Evolutionary conservation across 768 basidiomycete species (phyloP).

Genomic region (Clathrus columnatus): DNA sequence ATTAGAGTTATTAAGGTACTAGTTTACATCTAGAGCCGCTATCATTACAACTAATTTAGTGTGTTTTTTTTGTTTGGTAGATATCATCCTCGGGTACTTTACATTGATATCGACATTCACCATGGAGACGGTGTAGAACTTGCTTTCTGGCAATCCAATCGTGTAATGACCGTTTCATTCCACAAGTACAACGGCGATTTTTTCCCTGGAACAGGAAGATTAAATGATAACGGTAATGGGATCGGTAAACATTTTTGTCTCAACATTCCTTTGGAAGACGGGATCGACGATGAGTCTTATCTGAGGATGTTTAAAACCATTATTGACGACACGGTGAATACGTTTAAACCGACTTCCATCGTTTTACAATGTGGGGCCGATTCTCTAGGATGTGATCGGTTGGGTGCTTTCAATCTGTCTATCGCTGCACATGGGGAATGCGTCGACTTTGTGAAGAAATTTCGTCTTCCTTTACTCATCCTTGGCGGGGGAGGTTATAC

Average conservation of each 20-base stretch:
- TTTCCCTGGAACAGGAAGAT: conserved; percentile 94
- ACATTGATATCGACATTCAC: conserved; percentile 99
- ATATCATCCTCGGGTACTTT: conserved; percentile 87
- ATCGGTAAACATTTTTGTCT: conserved; percentile 90
- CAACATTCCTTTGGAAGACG: conserved; percentile 92
- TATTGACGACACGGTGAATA: conserved; percentile 85
- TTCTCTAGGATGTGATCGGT: conserved; percentile 85
- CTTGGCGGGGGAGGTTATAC: conserved; percentile 96
- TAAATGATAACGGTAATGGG: conserved; percentile 86
- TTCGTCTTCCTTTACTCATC: conserved; percentile 83
- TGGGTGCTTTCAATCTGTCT: conserved; percentile 95
- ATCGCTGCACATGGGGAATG: conserved; percentile 98
- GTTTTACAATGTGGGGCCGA: conserved; percentile 98
- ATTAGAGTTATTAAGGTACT: conserved; percentile 77
- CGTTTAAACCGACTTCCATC: conserved; percentile 82
- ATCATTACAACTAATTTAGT: background rate
- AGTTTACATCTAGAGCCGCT: conserved; percentile 6
- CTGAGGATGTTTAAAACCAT: conserved; percentile 92
- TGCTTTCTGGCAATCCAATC: conserved; percentile 94
- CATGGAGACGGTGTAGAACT: conserved; percentile 98
- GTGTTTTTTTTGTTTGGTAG: conserved; percentile 39
- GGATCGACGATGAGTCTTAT: conserved; percentile 97
- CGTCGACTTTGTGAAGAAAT: conserved; percentile 91
- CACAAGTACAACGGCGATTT: conserved; percentile 99
- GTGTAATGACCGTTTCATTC: conserved; percentile 98